A percentile compares a stretch with the other conserved stretches of the same genome.
These are phyloP conservation scores for Leishmania lainsoni DNA, from an alignment of 208 protist genomes.

Conservation along the genomic window DNA sequence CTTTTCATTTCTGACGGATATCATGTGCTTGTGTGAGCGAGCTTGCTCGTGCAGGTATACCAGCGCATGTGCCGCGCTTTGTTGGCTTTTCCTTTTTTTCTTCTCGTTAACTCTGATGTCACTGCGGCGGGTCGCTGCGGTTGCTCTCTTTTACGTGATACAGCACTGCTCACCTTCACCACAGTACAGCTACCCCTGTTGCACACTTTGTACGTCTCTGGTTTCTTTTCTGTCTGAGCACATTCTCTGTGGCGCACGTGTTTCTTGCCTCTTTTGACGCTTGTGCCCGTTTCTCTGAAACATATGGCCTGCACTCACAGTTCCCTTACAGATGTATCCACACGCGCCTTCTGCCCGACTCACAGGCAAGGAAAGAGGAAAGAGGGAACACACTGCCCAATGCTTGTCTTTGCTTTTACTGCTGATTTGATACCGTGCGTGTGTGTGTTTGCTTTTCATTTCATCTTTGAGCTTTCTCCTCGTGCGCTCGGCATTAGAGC, in stretches of 20 bases:
- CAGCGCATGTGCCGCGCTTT: no score
- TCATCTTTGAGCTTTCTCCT: not conserved
- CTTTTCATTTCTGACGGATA: not conserved
- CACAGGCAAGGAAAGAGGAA: not conserved
- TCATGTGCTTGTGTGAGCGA: not conserved
- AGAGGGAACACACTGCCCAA: not conserved
- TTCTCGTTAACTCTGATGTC: not conserved
- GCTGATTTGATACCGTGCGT: not conserved
- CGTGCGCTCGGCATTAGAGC: not conserved
- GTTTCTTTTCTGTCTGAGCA: not conserved
- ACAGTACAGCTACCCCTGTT: not conserved
- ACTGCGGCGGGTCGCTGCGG: not conserved
- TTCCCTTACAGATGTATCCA: not conserved
- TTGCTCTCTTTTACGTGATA: not conserved
- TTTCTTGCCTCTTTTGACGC: not conserved
- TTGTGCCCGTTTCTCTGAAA: not conserved
- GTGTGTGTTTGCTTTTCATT: not conserved
- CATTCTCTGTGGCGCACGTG: not conserved
- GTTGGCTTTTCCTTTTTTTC: not conserved
- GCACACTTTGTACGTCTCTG: not conserved
- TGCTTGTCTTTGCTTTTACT: not conserved
- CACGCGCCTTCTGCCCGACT: not conserved
- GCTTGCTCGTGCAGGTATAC: not conserved
- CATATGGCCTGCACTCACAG: not conserved
- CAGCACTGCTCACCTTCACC: not conserved